Evolutionary conservation across 1,139 yeast genomes (phyloP).

Genomic region (Zygosaccharomyces pseudobailii): DNA sequence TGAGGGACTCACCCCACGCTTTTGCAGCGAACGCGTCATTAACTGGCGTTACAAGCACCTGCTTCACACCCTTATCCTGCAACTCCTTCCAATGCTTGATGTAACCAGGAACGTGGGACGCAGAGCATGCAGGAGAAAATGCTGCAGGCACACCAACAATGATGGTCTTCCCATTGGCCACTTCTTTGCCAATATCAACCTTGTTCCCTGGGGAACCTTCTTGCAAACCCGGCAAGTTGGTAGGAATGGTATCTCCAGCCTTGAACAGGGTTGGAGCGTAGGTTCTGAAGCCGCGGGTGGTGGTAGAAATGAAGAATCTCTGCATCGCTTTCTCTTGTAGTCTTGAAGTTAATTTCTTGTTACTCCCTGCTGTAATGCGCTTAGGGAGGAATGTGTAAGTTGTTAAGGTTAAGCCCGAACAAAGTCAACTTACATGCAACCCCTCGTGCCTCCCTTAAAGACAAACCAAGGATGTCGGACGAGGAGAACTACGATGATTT

Average conservation of each 20-base stretch:
- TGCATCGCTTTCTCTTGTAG: not conserved
- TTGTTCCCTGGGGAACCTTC: conserved; percentile 67
- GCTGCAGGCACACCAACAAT: conserved; percentile 90
- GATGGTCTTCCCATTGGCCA: conserved; percentile 44
- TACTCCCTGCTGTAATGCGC: no score
- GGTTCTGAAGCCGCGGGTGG: conserved; percentile 34
- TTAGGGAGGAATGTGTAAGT: no score
- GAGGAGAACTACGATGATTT: conserved; percentile 35
- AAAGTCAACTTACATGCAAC: not conserved
- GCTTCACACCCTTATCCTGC: conserved; percentile 58
- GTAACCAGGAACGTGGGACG: conserved; percentile 76
- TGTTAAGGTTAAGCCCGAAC: no score
- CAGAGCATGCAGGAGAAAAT: conserved; percentile 80
- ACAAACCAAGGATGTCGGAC: conserved; percentile 16
- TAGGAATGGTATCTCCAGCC: conserved; percentile 56
- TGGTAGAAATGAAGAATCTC: conserved; percentile 2
- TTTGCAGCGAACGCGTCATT: conserved; percentile 82
- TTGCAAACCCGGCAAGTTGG: conserved; percentile 42
- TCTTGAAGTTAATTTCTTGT: no score
- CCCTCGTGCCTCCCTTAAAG: not conserved
- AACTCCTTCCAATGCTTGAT: conserved; percentile 48
- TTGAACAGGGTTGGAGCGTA: conserved; percentile 37
- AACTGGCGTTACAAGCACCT: conserved; percentile 65
- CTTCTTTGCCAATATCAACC: conserved; percentile 55
- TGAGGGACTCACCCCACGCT: conserved; percentile 63